Evolutionary conservation across 2,329 filamentous ascomycete species (phyloP).

Genomic region (Esteya vermicola): DNA sequence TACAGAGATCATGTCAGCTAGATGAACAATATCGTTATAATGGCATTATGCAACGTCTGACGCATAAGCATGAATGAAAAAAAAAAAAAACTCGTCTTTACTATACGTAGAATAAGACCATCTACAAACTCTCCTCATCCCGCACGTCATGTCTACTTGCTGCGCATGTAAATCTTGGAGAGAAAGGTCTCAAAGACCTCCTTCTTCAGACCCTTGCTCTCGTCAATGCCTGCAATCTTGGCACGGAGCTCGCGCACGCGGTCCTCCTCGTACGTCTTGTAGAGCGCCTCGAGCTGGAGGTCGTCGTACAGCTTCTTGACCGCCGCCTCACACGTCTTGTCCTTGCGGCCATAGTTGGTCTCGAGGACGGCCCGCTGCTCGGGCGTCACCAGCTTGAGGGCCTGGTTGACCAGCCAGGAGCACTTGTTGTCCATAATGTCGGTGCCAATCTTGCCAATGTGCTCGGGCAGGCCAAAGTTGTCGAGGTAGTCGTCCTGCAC

Average conservation of each 20-base stretch:
- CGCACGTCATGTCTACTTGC: constrained; percentile 76
- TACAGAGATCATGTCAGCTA: too few relatives aligned
- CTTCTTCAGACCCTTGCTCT: constrained; percentile 81
- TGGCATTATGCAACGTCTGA: too few relatives aligned
- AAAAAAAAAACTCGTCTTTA: too few relatives aligned
- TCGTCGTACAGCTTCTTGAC: constrained; percentile 86
- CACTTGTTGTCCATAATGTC: constrained; percentile 99
- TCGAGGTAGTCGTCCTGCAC: constrained; percentile 98
- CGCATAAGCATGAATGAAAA: too few relatives aligned
- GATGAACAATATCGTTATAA: too few relatives aligned
- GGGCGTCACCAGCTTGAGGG: constrained; percentile 61
- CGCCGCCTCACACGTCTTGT: constrained; percentile 64
- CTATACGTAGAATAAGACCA: too few relatives aligned
- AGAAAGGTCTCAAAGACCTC: constrained; percentile 80
- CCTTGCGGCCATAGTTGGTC: constrained; percentile 87
- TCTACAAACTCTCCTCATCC: too few relatives aligned
- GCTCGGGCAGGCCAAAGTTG: constrained; percentile 83
- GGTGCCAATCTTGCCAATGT: constrained; percentile 96
- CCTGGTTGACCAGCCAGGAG: constrained; percentile 95
- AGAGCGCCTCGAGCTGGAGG: constrained; percentile 68
- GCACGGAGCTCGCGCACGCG: constrained; percentile 61
- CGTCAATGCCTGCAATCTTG: constrained; percentile 69
- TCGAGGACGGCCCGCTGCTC: constrained; percentile 83
- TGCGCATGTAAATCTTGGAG: constrained; percentile 95
- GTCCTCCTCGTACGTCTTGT: constrained; percentile 82